Conservation (phyloP, 2,329 filamentous ascomycete species). For the Alternaria postmessia region DNA sequence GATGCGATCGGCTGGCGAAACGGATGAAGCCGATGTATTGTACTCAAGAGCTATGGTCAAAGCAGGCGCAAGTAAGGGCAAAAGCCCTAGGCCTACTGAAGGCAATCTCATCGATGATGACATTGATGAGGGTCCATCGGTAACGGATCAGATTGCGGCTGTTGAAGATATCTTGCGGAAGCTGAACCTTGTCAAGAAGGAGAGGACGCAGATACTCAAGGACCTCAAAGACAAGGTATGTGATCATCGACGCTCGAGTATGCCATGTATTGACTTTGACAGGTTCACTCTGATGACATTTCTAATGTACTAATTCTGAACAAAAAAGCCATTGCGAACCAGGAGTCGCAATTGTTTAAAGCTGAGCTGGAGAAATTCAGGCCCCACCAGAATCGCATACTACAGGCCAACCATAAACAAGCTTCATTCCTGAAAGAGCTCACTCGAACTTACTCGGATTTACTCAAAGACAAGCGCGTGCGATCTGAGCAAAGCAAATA, state of each 20-base stretch:
- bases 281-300: constrained; percentile 97
- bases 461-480: constrained; percentile 93
- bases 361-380: constrained; percentile 97
- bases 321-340: constrained; percentile 93
- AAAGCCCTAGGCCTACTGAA: constrained; percentile 70
- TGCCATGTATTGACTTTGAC: constrained; percentile 12
- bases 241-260: not conserved
- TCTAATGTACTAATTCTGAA: constrained; percentile 97
- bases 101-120: constrained; percentile 90
- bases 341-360: constrained; percentile 91
- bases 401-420: constrained; percentile 96
- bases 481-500: constrained; percentile 95
- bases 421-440: constrained; percentile 93
- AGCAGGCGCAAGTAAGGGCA: constrained; percentile 69
- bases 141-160: constrained; percentile 85
- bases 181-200: constrained; percentile 88
- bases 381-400: constrained; percentile 86
- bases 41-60: constrained; percentile 89
- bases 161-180: constrained; percentile 93
- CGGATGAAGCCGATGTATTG: constrained; percentile 83
- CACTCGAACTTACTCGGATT: constrained; percentile 82
- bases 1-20: constrained; percentile 89
- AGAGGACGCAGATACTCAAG: constrained; percentile 89
- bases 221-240: constrained; percentile 96
- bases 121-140: constrained; percentile 81